phyloP scores from a whole-genome alignment of 1,284 basidiomycete genomes.

The Leccinum fuscescens region DNA sequence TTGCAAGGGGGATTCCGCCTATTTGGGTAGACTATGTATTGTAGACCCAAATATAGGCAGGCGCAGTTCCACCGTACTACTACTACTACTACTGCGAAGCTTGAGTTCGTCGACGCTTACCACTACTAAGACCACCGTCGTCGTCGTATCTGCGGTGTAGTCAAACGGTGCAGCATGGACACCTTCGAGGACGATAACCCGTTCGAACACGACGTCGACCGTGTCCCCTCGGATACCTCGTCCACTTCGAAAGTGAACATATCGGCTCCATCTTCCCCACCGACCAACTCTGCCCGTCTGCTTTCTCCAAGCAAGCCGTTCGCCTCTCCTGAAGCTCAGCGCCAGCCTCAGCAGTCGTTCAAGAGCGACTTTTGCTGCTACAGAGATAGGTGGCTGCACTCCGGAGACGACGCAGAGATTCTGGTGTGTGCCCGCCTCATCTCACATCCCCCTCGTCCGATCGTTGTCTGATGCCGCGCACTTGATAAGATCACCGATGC shows the following conservation, averaged over 20 bases:
- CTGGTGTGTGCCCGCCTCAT: slow-evolving; percentile 46
- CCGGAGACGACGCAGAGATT: slow-evolving; percentile 77
- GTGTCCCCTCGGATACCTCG: slow-evolving; percentile 60
- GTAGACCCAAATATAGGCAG: slow-evolving; percentile 31
- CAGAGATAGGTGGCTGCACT: slow-evolving; percentile 73
- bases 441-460: background rate
- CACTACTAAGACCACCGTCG: background rate
- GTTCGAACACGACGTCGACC: slow-evolving; percentile 65
- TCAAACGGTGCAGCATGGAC: slow-evolving; percentile 46
- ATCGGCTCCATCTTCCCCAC: slow-evolving; percentile 65
- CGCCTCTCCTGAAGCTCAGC: slow-evolving; percentile 54
- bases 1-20: slow-evolving; percentile 50
- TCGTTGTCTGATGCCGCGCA: slow-evolving; percentile 15
- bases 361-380: slow-evolving; percentile 76
- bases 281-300: slow-evolving; percentile 39
- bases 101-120: background rate
- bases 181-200: slow-evolving; percentile 78
- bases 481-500: slow-evolving; percentile 83
- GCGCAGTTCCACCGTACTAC: slow-evolving; percentile 1
- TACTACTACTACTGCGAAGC: too few species aligned
- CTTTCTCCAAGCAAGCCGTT: slow-evolving; percentile 47
- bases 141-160: background rate
- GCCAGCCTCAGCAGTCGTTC: slow-evolving; percentile 46
- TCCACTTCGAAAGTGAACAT: slow-evolving; percentile 61
- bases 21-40: slow-evolving; percentile 46